A percentile compares a stretch with the other conserved stretches of the same genome.
Conservation (phyloP, 306 rosid genomes). For the Ziziphus jujuba region DNA sequence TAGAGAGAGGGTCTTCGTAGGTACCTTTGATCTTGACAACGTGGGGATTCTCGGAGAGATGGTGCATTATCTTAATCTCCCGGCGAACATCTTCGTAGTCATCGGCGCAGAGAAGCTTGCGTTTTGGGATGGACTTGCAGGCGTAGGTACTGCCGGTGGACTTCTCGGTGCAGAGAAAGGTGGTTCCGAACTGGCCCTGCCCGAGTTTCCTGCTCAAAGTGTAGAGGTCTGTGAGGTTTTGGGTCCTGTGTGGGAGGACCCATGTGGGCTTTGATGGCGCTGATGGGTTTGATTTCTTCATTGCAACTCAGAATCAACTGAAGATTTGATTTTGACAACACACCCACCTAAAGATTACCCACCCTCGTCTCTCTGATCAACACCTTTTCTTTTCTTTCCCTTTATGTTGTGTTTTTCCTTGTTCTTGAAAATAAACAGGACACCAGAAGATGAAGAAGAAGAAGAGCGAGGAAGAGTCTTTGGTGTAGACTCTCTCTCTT, state of each 20-base stretch:
- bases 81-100: constrained; percentile 50
- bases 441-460: too few species aligned
- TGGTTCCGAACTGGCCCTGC: constrained; percentile 50
- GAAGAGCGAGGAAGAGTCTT: not conserved
- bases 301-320: constrained; percentile 1
- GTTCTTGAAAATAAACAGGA: not conserved
- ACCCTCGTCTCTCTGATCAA: too few species aligned
- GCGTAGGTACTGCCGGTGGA: constrained; percentile 31
- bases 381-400: too few species aligned
- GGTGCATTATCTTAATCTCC: constrained; percentile 60
- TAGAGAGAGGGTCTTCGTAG: constrained; percentile 32
- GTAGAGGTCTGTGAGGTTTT: constrained; percentile 36
- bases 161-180: constrained; percentile 39
- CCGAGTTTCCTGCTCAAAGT: constrained; percentile 38
- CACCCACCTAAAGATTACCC: not conserved
- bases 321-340: not conserved
- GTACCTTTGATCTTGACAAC: constrained; percentile 48
- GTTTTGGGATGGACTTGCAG: constrained; percentile 50
- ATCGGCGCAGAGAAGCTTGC: constrained; percentile 44
- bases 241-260: constrained; percentile 47
- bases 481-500: not conserved
- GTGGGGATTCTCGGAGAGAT: constrained; percentile 42
- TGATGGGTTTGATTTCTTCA: constrained; percentile 33
- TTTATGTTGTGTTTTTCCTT: not conserved
- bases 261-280: constrained; percentile 31